Evolutionary conservation across 768 basidiomycete species (phyloP).

Genomic region (Butyriboletus loyo): DNA sequence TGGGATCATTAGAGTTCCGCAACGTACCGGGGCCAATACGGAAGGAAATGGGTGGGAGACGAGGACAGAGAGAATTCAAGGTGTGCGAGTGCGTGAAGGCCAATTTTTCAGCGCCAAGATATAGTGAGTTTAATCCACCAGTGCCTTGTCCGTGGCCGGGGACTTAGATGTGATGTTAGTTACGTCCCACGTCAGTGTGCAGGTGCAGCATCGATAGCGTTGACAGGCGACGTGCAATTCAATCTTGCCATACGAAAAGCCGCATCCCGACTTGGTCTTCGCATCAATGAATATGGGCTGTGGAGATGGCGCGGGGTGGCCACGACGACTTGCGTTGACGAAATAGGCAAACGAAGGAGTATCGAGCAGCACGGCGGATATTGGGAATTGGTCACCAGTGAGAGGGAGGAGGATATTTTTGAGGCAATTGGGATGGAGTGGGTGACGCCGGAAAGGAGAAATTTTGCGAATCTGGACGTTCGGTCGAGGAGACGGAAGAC

Average conservation of each 20-base stretch:
- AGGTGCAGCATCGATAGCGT: constrained; percentile 49
- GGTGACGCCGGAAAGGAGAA: constrained; percentile 27
- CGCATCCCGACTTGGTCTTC: constrained; percentile 45
- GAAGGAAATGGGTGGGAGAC: constrained; percentile 28
- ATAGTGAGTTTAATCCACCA: constrained; percentile 11
- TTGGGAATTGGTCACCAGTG: constrained; percentile 25
- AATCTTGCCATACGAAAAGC: constrained; percentile 37
- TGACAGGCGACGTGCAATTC: constrained; percentile 59
- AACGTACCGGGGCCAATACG: constrained; percentile 13
- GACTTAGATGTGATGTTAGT: constrained; percentile 6
- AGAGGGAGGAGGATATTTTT: constrained; percentile 26
- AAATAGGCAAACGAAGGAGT: not conserved
- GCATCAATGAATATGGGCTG: constrained; percentile 60
- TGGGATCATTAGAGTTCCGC: constrained; percentile 51
- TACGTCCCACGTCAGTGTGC: constrained; percentile 26
- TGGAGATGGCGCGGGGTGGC: constrained; percentile 49
- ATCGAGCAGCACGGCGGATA: constrained; percentile 13
- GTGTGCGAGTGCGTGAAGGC: constrained; percentile 31
- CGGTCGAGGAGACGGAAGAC: constrained; percentile 3
- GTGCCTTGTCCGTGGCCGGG: not conserved
- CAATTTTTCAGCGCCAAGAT: constrained; percentile 39
- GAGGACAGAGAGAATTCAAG: constrained; percentile 22
- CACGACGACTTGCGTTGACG: not conserved
- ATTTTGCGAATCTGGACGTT: constrained; percentile 16
- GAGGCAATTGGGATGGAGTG: constrained; percentile 26